These are phyloP conservation scores for Chimonanthus salicifolius DNA, from an alignment of 164 flowering plant genomes.

Conservation along the genomic window DNA sequence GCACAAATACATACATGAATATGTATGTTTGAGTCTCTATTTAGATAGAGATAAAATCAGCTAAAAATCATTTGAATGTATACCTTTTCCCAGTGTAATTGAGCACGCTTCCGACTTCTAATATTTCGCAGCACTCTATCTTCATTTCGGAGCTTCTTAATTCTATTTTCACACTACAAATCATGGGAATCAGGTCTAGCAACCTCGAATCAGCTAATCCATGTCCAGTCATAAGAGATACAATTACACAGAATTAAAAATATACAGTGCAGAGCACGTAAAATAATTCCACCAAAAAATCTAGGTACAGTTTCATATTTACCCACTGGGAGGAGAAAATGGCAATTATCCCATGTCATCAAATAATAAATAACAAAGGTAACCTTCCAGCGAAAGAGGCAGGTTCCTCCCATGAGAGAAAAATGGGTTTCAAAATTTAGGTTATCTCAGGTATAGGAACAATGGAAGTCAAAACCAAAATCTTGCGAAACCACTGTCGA, in stretches of 20 bases:
- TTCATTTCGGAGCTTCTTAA: conserved; percentile 77
- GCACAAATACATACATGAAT: background rate
- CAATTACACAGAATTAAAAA: too few species aligned
- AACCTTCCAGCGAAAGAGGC: too few species aligned
- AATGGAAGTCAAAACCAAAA: too few species aligned
- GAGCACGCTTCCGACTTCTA: conserved; percentile 70
- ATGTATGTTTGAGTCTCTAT: background rate
- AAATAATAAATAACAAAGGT: too few species aligned
- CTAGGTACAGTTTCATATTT: too few species aligned
- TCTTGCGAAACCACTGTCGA: background rate
- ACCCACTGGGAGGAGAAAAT: too few species aligned
- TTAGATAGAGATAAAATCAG: background rate
- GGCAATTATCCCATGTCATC: too few species aligned
- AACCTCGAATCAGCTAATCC: background rate
- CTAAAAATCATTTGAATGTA: background rate
- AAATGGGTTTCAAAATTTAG: too few species aligned
- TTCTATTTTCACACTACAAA: conserved; percentile 72
- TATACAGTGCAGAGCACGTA: too few species aligned
- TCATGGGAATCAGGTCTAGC: conserved; percentile 15
- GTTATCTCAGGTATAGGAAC: too few species aligned
- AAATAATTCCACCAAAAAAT: too few species aligned
- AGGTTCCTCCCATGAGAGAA: too few species aligned
- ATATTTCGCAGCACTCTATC: conserved; percentile 59
- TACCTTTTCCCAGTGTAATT: conserved; percentile 81
- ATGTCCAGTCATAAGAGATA: background rate